Evolutionary conservation across 192 early-diverging fungal genomes (phyloP), one percentile per base, ranked within the genome.

Genomic region (Coemansia sp.): DNA sequence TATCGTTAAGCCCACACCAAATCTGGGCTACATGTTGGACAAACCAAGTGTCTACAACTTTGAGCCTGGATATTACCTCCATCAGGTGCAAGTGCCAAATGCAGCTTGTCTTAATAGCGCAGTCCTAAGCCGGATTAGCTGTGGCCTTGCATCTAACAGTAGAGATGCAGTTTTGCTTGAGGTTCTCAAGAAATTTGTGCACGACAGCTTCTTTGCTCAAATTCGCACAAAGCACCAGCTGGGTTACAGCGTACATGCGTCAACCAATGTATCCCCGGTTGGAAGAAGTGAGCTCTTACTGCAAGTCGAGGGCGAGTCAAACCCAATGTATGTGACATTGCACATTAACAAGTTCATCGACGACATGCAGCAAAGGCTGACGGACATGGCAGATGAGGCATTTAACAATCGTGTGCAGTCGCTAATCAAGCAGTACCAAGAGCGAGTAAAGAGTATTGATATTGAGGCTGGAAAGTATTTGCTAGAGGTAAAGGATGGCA

Each of bases 151-250:
- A 35, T 5, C 32, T 7, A 7, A 35, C 32, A 35, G 7, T 2
- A 35, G 32, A 35, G 32, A 35, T 2, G 32, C 32, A 7, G 32
- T 35, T 35, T 35, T 85, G 2, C 64, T 90, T 8, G 67, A 74
- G 36, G 74, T 97, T 25, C 68, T 97, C 58, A 83, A 80, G 1
- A 90, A 93, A 42, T 91, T 96, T 60, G 73, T 88, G 15, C 73
- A 88, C 36, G 91, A 95, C 64, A 92, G 92, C 15, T 88, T 87
- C 57, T 98, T 96, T 77, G 89, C 96, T 73, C 88, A 93, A n/a
- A n/a, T n/a, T n/a, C 86, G 95, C 31, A 97, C 95, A 12, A 94
- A 96, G 65, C 90, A 92, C 64, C 88, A 92, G 70, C 82, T 93
- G 20, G 92, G 92, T 0, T 91, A 91, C 65, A 46, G 81, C 1